Base-by-base conservation (phyloP, 768 basidiomycete genomes). In the Plicaturopsis crispa region DNA sequence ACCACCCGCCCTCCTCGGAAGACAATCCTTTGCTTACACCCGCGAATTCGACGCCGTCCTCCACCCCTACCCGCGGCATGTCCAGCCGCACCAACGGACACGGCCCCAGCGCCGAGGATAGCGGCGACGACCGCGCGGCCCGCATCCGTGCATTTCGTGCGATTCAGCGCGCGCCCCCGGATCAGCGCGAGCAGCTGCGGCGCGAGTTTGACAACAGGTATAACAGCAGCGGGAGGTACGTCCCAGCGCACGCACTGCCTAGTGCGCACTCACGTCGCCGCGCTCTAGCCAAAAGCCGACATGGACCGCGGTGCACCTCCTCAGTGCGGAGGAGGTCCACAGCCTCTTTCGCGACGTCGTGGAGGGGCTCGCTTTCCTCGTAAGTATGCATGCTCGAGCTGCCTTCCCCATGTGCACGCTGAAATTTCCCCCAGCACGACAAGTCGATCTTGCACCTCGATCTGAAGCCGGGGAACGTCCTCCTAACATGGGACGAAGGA, bases 401-500 rank as follows among this genome's bases (percentile, higher is more conserved):
- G 11, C 13, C 43, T 31, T 20, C 31, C 36, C 32, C n/a, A 24
- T 22, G 31, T 36, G 21, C 12, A 23, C 35, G 34, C 49, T 42
- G 16, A 40, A 39, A 17, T 19, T 18, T 34, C 3, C 23, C 50
- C 10, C 48, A 89, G 86, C 88, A 91, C 46, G 73, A 78, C 48
- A 80, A 72, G 50, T 81, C 87, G 1, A 93, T 97, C 36, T 56
- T 98, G 17, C 93, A 98, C 54, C 73, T 96, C 3, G 93, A 97
- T 54, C 61, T 98, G 46, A 98, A 96, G 58, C 90, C 91, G 7
- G 90, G 88, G 5, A 96, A 97, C 52, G 90, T 97, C 4, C 64
- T 97, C 17, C 57, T 97, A 35, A 93, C 92, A 4, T 89, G 84
- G 79, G 91, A 94, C 47, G 87, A 92, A 47, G 87, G 84, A 11